phyloP scores from a whole-genome alignment of 2,329 filamentous ascomycete species.

The Fusarium sp. region DNA sequence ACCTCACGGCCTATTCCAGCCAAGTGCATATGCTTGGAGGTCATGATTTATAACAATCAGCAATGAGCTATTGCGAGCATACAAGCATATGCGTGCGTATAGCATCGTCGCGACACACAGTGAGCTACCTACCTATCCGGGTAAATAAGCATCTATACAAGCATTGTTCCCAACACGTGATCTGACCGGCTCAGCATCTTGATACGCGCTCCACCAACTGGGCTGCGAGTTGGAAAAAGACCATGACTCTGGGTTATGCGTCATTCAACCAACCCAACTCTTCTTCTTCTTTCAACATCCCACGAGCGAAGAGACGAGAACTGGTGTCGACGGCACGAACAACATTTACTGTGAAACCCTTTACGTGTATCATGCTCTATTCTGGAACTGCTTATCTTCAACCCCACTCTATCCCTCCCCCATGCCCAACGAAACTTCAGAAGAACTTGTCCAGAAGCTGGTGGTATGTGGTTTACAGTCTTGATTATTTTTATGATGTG shows the following conservation, averaged over 20 bases:
- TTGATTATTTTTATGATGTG: not conserved
- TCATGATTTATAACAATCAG: not conserved
- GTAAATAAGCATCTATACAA: not conserved
- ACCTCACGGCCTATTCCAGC: not conserved
- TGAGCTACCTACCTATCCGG: not conserved
- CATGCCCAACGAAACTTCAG: constrained; percentile 41
- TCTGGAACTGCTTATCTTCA: constrained; percentile 22
- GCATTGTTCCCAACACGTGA: constrained; percentile 25
- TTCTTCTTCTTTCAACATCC: constrained; percentile 11
- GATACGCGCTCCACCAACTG: constrained; percentile 20
- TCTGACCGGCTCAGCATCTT: constrained; percentile 7
- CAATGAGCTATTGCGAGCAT: not conserved
- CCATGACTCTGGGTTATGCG: constrained; percentile 33
- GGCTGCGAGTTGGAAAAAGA: constrained; percentile 17
- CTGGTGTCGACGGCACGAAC: not conserved
- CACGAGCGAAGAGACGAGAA: not conserved
- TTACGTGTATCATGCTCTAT: constrained; percentile 37
- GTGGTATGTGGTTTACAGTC: constrained; percentile 43
- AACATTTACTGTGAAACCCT: not conserved
- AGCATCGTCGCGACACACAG: not conserved
- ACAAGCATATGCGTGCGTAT: not conserved
- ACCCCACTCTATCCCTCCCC: constrained; percentile 21
- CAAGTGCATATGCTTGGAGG: not conserved
- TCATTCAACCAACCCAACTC: constrained; percentile 23
- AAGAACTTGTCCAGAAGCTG: constrained; percentile 43